These are phyloP conservation scores for Penicillium sp. DNA, from an alignment of 2,329 filamentous ascomycete genomes.

Conservation along the genomic window DNA sequence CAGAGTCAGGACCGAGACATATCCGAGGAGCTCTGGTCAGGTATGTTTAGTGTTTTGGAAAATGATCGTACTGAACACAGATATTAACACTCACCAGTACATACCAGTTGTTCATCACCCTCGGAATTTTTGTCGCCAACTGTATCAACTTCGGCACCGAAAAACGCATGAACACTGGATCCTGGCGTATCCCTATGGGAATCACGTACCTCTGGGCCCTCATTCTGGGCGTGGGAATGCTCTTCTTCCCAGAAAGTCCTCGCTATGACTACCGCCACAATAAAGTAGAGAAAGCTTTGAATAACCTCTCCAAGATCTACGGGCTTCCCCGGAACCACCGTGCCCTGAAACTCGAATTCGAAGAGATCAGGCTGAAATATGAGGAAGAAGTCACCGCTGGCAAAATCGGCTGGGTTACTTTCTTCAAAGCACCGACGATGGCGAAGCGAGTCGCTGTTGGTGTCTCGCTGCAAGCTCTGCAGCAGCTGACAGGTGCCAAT, in stretches of 20 bases:
- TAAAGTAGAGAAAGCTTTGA: conserved; percentile 50
- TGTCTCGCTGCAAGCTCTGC: conserved; percentile 42
- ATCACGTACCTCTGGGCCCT: conserved; percentile 57
- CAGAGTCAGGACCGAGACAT: conserved; percentile 44
- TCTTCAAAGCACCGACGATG: conserved; percentile 46
- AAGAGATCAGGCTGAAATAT: conserved; percentile 56
- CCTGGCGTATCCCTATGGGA: conserved; percentile 53
- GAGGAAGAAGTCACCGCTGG: conserved; percentile 50
- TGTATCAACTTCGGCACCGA: conserved; percentile 49
- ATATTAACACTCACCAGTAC: conserved; percentile 26
- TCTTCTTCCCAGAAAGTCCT: conserved; percentile 57
- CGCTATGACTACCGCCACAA: conserved; percentile 59
- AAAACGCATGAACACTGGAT: conserved; percentile 34
- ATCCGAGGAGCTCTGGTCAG: conserved; percentile 46
- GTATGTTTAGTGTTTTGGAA: conserved; percentile 14
- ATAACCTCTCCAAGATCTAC: conserved; percentile 54
- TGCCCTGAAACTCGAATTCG: conserved; percentile 52
- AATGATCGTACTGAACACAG: too few species aligned
- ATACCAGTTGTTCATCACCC: conserved; percentile 49
- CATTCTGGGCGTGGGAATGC: conserved; percentile 54
- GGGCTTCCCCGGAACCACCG: conserved; percentile 53
- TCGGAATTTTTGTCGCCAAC: conserved; percentile 48
- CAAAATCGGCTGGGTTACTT: conserved; percentile 31
- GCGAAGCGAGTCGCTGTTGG: conserved; percentile 41
- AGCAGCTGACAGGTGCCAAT: conserved; percentile 46